phyloP scores from a whole-genome alignment of 495 filamentous ascomycete genomes.

The Neurospora sp. region DNA sequence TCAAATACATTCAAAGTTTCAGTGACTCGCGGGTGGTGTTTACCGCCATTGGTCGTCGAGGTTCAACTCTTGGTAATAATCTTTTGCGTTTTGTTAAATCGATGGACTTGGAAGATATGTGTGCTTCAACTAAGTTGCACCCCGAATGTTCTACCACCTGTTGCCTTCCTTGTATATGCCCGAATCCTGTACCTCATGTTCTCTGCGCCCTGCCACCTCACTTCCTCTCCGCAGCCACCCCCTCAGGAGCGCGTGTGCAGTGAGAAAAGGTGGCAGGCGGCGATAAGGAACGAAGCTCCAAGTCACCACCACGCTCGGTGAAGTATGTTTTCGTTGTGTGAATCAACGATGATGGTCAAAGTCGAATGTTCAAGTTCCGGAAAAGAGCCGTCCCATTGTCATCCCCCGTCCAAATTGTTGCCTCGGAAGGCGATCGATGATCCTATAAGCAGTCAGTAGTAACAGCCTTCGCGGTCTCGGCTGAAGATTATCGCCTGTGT shows the following conservation, averaged over 20 bases:
- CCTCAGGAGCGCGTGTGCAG: background rate
- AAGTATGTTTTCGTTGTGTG: background rate
- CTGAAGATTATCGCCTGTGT: background rate
- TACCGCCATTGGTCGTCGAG: too few species aligned
- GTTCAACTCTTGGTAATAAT: too few species aligned
- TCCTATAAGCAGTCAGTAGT: slow-evolving; percentile 3
- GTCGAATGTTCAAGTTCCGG: background rate
- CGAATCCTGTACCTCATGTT: too few species aligned
- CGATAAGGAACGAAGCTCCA: background rate
- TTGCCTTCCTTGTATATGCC: too few species aligned
- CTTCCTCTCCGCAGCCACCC: background rate
- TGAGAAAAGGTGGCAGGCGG: background rate
- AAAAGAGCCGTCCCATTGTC: background rate
- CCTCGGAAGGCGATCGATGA: background rate
- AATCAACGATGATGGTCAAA: background rate
- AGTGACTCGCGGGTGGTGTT: too few species aligned
- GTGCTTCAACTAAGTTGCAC: too few species aligned
- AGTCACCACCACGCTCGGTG: background rate
- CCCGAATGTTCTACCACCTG: too few species aligned
- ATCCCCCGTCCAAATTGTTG: background rate
- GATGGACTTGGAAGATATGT: too few species aligned
- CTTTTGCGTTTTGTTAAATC: too few species aligned
- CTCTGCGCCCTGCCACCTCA: background rate
- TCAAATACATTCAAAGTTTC: too few species aligned
- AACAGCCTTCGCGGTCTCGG: background rate